Evolutionary conservation across 345 rosid genomes (phyloP).

Genomic region (Sisymbrium altissimum): DNA sequence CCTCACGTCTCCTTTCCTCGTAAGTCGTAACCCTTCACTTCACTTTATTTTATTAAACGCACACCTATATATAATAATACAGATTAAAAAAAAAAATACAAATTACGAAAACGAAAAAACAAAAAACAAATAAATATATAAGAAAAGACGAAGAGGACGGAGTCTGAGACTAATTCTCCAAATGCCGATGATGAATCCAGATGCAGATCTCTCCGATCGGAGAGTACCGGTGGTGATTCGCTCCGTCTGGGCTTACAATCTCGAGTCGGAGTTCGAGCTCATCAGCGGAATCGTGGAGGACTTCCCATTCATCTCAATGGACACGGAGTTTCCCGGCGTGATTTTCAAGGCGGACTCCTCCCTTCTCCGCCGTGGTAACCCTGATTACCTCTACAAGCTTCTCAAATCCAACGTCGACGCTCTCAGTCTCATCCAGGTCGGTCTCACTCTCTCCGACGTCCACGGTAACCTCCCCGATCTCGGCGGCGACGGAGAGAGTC

Average conservation of each 20-base stretch:
- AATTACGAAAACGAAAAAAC: too few species aligned
- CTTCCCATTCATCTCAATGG: slow-evolving; percentile 79
- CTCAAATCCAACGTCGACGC: slow-evolving; percentile 87
- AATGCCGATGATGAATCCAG: slow-evolving; percentile 23
- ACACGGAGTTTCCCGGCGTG: slow-evolving; percentile 89
- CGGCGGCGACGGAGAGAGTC: slow-evolving; percentile 31
- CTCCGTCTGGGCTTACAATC: slow-evolving; percentile 73
- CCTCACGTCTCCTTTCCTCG: too few species aligned
- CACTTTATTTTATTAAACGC: too few species aligned
- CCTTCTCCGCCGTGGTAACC: slow-evolving; percentile 34
- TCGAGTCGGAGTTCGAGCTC: slow-evolving; percentile 59
- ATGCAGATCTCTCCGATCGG: slow-evolving; percentile 12
- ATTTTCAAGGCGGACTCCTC: slow-evolving; percentile 32
- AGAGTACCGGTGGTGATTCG: slow-evolving; percentile 44
- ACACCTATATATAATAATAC: too few species aligned
- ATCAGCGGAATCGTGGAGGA: slow-evolving; percentile 56
- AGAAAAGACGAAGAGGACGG: not conserved
- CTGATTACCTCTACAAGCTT: slow-evolving; percentile 56
- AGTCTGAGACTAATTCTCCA: not conserved
- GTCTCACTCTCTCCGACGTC: slow-evolving; percentile 71
- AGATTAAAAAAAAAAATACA: too few species aligned
- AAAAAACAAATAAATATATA: too few species aligned
- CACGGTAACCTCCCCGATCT: slow-evolving; percentile 65
- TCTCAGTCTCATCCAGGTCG: slow-evolving; percentile 76
- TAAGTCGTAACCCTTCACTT: too few species aligned